These are phyloP conservation scores for Isatis lusitanica DNA, from an alignment of 441 rosid genomes.

Conservation along the genomic window DNA sequence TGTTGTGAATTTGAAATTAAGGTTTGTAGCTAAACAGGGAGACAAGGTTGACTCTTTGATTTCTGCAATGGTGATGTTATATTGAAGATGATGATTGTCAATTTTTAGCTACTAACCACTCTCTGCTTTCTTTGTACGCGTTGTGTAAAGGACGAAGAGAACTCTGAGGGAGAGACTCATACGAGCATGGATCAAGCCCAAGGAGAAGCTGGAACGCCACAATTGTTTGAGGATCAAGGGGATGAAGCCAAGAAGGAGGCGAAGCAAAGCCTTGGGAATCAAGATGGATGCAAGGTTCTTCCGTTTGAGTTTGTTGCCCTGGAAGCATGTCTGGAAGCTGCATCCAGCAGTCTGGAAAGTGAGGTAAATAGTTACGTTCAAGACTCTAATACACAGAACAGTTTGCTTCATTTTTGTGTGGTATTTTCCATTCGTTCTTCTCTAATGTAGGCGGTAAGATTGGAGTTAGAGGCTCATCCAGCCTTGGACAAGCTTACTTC, in stretches of 20 bases:
- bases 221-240: constrained; percentile 36
- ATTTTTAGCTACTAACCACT: neutral
- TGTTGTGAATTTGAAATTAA: neutral
- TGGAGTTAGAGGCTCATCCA: constrained; percentile 89
- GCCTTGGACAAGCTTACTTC: constrained; percentile 90
- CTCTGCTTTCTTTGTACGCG: neutral
- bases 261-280: constrained; percentile 61
- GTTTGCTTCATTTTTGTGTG: constrained; percentile 3
- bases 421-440: constrained; percentile 15
- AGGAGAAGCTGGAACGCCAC: constrained; percentile 35
- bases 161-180: constrained; percentile 45
- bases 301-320: constrained; percentile 87
- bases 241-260: constrained; percentile 53
- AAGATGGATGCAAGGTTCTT: constrained; percentile 65
- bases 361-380: constrained; percentile 48
- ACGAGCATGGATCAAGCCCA: constrained; percentile 35
- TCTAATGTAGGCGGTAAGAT: constrained; percentile 53
- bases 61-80: neutral
- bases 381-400: neutral
- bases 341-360: constrained; percentile 79
- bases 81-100: neutral
- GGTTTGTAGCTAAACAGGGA: neutral
- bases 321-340: constrained; percentile 92
- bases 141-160: constrained; percentile 51
- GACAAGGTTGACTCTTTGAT: neutral